A percentile compares a stretch with the other conserved stretches of the same genome.
phyloP scores from a whole-genome alignment of 306 rosid species.

The Cicer yamashitae region DNA sequence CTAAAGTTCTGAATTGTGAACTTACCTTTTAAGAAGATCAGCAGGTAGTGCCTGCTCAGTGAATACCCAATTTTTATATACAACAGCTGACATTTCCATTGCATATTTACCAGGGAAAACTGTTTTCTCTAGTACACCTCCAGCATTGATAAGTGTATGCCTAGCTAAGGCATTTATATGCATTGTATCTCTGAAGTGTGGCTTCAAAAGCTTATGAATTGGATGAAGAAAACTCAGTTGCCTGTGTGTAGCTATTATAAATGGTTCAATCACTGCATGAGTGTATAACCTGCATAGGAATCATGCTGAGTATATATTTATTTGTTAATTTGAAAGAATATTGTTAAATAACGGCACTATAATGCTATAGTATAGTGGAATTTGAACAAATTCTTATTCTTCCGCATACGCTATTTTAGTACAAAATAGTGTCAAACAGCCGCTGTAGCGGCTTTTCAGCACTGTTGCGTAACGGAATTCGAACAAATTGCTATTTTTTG shows the following conservation, averaged over 20 bases:
- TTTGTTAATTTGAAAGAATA: not conserved
- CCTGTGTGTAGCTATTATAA: conserved; percentile 81
- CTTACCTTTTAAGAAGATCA: conserved; percentile 81
- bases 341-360: no score
- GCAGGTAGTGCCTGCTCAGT: conserved; percentile 80
- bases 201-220: conserved; percentile 79
- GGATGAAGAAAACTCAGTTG: conserved; percentile 88
- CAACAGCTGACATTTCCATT: conserved; percentile 77
- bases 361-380: no score
- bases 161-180: conserved; percentile 88
- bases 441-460: no score
- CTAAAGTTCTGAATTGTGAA: conserved; percentile 25
- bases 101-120: conserved; percentile 85
- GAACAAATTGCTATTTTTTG: no score
- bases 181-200: conserved; percentile 92
- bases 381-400: no score
- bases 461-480: no score
- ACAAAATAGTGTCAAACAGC: no score
- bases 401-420: no score
- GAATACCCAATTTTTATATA: conserved; percentile 83
- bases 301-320: conserved; percentile 16
- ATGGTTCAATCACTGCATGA: conserved; percentile 95
- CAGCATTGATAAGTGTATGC: conserved; percentile 89
- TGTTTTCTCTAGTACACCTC: conserved; percentile 85
- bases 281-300: conserved; percentile 74